Evolutionary conservation across 2,329 filamentous ascomycete genomes (phyloP).

Genomic region (Diaporthe destruens): DNA sequence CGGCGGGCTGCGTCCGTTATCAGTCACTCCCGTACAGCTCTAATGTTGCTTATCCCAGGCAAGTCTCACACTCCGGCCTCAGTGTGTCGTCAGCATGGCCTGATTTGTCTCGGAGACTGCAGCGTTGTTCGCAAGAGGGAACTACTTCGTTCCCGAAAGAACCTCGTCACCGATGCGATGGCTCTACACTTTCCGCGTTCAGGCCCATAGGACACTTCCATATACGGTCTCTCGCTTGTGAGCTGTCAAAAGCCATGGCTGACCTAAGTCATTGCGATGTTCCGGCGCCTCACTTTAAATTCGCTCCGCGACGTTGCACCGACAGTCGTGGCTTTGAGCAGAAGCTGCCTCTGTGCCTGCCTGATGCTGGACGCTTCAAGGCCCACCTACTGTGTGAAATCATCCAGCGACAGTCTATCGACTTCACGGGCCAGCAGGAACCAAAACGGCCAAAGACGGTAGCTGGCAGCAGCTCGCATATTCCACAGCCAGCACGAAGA

Average conservation of each 20-base stretch:
- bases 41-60: conserved; percentile 12
- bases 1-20: conserved; percentile 24
- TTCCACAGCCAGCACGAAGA: conserved; percentile 14
- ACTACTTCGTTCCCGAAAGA: conserved; percentile 17
- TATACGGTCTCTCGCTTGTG: conserved; percentile 35
- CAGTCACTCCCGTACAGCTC: conserved; percentile 13
- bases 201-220: conserved; percentile 16
- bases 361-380: background rate
- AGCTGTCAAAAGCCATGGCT: conserved; percentile 36
- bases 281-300: conserved; percentile 38
- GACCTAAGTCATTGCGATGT: conserved; percentile 29
- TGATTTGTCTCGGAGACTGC: conserved; percentile 26
- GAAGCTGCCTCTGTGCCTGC: background rate
- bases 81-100: conserved; percentile 15
- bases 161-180: background rate
- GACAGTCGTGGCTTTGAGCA: conserved; percentile 9
- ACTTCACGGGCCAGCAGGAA: conserved; percentile 23
- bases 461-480: background rate
- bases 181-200: background rate
- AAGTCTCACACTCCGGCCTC: conserved; percentile 9
- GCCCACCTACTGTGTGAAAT: background rate
- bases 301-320: conserved; percentile 2
- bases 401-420: background rate
- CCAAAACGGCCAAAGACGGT: background rate
- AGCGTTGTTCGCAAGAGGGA: conserved; percentile 2